Evolutionary conservation across 139 green algal species (phyloP).

Genomic region (Zygnema cylindricum): DNA sequence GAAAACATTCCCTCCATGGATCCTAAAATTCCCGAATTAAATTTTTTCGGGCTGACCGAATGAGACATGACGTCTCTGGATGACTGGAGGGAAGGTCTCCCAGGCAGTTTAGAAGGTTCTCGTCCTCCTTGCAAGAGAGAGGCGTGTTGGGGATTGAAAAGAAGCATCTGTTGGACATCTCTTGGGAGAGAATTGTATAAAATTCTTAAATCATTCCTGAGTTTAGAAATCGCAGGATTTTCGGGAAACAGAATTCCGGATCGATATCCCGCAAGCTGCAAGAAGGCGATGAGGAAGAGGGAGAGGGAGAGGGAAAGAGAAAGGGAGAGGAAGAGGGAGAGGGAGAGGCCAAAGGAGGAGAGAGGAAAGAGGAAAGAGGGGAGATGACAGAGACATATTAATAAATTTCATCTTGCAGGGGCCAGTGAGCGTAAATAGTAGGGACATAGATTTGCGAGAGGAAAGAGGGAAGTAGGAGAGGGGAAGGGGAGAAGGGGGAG

Average conservation of each 20-base stretch:
- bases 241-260: too few species aligned
- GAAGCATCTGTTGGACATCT: conserved; percentile 56
- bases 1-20: too few species aligned
- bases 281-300: too few species aligned
- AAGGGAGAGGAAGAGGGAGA: not conserved
- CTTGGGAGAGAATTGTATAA: conserved; percentile 39
- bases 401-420: not conserved
- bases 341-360: not conserved
- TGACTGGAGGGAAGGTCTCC: not conserved
- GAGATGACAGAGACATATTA: too few species aligned
- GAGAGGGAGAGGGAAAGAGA: not conserved
- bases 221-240: conserved; percentile 7
- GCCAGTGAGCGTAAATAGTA: not conserved
- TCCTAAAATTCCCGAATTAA: too few species aligned
- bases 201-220: conserved; percentile 32
- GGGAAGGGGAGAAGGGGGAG: not conserved
- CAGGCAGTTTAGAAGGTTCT: not conserved
- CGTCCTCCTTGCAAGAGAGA: conserved; percentile 14
- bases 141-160: conserved; percentile 13
- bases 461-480: not conserved
- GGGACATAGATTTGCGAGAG: not conserved
- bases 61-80: too few species aligned
- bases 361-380: not conserved
- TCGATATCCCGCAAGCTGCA: too few species aligned
- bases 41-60: too few species aligned